phyloP scores from a whole-genome alignment of 805 yeast genomes.

The Isabelozyma rhagii region DNA sequence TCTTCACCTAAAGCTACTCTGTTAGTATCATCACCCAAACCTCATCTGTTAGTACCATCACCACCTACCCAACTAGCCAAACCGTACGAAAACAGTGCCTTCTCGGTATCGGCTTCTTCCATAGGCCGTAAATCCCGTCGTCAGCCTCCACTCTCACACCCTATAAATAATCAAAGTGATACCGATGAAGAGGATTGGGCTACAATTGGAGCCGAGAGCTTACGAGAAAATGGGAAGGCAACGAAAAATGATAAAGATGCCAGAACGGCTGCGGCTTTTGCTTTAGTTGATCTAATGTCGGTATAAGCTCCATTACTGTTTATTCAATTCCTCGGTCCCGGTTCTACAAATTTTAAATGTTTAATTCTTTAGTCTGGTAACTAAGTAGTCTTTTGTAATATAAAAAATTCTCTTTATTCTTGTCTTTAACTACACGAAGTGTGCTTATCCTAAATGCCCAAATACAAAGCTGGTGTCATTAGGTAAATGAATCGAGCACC shows the following conservation, averaged over 20 bases:
- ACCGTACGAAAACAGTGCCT: slow-evolving; percentile 5
- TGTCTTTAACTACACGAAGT: too few species aligned
- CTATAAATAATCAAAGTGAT: slow-evolving; percentile 43
- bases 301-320: slow-evolving; percentile 8
- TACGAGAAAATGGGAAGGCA: slow-evolving; percentile 35
- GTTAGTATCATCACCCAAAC: neutral
- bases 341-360: slow-evolving; percentile 88
- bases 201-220: slow-evolving; percentile 73
- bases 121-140: slow-evolving; percentile 4
- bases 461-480: too few species aligned
- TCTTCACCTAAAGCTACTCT: slow-evolving; percentile 4
- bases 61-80: slow-evolving; percentile 9
- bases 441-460: too few species aligned
- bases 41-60: slow-evolving; percentile 4
- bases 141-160: neutral
- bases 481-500: too few species aligned
- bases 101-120: slow-evolving; percentile 7
- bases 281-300: slow-evolving; percentile 57
- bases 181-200: slow-evolving; percentile 99
- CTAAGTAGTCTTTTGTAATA: neutral
- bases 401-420: too few species aligned
- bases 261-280: slow-evolving; percentile 53
- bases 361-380: slow-evolving; percentile 36
- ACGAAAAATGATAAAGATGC: slow-evolving; percentile 26
- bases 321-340: slow-evolving; percentile 95